Base-by-base conservation (phyloP, 345 rosid species). In the Gossypium stocksii region DNA sequence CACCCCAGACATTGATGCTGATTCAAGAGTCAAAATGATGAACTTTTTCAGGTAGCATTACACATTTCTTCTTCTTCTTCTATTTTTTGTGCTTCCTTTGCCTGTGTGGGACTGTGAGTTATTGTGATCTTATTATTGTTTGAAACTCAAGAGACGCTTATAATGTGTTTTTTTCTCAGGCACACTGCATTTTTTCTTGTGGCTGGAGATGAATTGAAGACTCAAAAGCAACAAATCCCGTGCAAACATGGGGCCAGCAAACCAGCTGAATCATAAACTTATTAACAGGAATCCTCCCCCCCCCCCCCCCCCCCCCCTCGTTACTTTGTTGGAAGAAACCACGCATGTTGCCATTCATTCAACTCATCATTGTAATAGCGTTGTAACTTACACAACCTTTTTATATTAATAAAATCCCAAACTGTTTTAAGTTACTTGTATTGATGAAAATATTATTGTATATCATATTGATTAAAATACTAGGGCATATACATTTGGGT, bases 171-270 rank as follows among this genome's bases (percentile, higher is more conserved):
- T 58, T 61, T 74, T 76, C 41, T 68, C 86, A 91, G 98, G 88
- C 98, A 93, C 83, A 91, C 98, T 0, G 95, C 98, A 2, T 93
- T 89, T 86, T 91, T 91, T 82, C 95, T 93, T 54, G 98, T 93
- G 77, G 98, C 98, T 52, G 98, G 97, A 49, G 84, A 93, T 75
- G 92, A 93, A 80, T 66, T 93, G 88, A 89, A 93, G 88, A 84
- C 82, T 75, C 88, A 82, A 74, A 85, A 75, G 73, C 86, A 80
- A 60, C 83, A 64, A 76, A 74, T 74, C 59, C 82, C 83, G 22
- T 91, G 92, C 63, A 87, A 88, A 82, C 93, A 87, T 27, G 85
- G 44, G 0, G 71, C 77, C 72, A 52, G 71, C 69, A 82, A 84
- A 73, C 65, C 84, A 81, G 51, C 81, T 70, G 76, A 85, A 66